Evolutionary conservation across 1,284 basidiomycete genomes (phyloP), one percentile per base, ranked within the genome.

Genomic region (Cryptococcus neoformans): DNA sequence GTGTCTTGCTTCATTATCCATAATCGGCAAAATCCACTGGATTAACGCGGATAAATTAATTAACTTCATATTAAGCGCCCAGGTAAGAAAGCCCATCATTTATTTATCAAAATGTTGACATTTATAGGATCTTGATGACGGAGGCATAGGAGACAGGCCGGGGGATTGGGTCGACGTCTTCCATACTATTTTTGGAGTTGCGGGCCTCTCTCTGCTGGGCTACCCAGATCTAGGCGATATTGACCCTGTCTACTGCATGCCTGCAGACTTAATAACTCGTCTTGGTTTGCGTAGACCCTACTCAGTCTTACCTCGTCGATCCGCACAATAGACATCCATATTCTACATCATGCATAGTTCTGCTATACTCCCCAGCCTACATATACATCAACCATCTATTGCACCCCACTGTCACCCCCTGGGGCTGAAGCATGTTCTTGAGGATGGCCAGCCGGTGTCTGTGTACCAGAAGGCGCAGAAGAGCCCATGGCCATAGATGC

Each of bases 211-310:
- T 0, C 79, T 98, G 8, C 81, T 97, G 6, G 91, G 91, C n/a
- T 94, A 93, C 70, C 86, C 89, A 0, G 88, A 85, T 0, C 77
- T 98, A 17, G 80, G 84, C 38, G 87, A 90, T 63, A 80, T 98
- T 34, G 95, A 98, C 73, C 95, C 95, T 0, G 87, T 97, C 17
- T 98, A 94, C 74, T 98, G 94, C 78, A 92, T 99, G 90, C 95
- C 94, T 1, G 87, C 87, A 1, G 72, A 76, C 3, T 70, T 93
- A 10, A 93, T 91, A 28, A 84, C 88, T 69, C 63, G 63, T 57
- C 80, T 78, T 67, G 89, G 88, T 0, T 78, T 93, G 55, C 56
- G 57, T 46, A 76, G 69, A 54, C 44, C 58, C 10, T 28, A 72
- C 56, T 64, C 63, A 35, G 62, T 69, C 3, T 56, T 73, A n/a